These are phyloP conservation scores for Talaromyces nanjingensis DNA, from an alignment of 495 filamentous ascomycete species.

Conservation along the genomic window DNA sequence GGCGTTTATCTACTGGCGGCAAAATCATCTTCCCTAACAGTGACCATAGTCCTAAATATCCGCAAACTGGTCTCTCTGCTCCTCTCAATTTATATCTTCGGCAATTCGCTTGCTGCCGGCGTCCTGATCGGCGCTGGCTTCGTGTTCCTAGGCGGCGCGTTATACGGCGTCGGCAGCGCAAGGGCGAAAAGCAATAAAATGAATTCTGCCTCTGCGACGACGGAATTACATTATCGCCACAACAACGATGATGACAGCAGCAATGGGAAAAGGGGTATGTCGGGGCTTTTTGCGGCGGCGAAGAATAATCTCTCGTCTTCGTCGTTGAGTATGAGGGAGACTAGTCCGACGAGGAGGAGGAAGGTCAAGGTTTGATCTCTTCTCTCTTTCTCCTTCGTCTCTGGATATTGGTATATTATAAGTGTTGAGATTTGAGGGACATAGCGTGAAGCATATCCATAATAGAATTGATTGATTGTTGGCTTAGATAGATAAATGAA, in stretches of 20 bases:
- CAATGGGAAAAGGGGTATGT: neutral
- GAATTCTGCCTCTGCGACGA: neutral
- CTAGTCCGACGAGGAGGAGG: slow-evolving; percentile 6
- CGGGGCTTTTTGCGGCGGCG: neutral
- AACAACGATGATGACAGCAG: neutral
- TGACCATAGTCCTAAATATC: slow-evolving; percentile 92
- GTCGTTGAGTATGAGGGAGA: slow-evolving; percentile 8
- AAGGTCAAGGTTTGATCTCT: slow-evolving; percentile 6
- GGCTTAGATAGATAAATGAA: neutral
- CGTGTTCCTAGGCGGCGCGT: slow-evolving; percentile 79
- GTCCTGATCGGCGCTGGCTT: slow-evolving; percentile 75
- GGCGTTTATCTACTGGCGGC: slow-evolving; percentile 89
- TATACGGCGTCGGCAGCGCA: slow-evolving; percentile 75
- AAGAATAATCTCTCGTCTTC: slow-evolving; percentile 5
- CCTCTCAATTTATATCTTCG: slow-evolving; percentile 88
- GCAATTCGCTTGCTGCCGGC: slow-evolving; percentile 65
- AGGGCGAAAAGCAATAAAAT: slow-evolving; percentile 22
- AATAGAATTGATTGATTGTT: neutral
- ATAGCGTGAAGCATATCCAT: neutral
- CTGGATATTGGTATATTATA: neutral
- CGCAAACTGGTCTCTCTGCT: slow-evolving; percentile 88
- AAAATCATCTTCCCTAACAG: slow-evolving; percentile 80
- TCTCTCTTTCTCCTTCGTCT: neutral
- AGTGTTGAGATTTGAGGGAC: neutral
- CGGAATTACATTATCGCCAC: neutral